Conservation (phyloP, 2,329 filamentous ascomycete genomes). For the Beauveria scarabaeidicola region DNA sequence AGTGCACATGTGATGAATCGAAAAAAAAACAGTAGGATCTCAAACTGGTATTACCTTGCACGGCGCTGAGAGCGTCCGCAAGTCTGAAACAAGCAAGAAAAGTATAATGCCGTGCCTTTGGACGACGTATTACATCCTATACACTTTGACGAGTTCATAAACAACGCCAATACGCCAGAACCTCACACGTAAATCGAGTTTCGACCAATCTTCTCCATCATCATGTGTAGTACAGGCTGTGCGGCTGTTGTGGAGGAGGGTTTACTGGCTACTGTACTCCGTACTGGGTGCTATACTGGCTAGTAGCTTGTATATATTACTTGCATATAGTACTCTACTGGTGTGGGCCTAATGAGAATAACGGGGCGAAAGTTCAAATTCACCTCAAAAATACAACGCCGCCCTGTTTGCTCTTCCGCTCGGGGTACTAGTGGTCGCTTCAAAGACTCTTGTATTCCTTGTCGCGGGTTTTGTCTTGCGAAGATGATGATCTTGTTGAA, state of each 20-base stretch:
- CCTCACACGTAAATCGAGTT: not conserved
- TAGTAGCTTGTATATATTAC: too few relatives aligned
- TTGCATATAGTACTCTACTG: too few relatives aligned
- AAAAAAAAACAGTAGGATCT: not conserved
- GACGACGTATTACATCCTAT: not conserved
- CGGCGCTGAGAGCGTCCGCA: not conserved
- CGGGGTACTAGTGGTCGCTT: not conserved
- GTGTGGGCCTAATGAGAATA: too few relatives aligned
- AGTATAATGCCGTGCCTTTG: not conserved
- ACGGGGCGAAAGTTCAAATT: too few relatives aligned
- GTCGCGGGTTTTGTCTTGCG: not conserved
- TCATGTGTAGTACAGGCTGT: not conserved
- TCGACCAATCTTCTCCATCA: not conserved
- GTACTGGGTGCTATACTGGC: too few relatives aligned
- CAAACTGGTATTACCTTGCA: too few relatives aligned
- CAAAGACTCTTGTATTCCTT: not conserved
- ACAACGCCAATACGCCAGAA: not conserved
- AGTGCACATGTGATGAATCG: not conserved
- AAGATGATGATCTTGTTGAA: not conserved
- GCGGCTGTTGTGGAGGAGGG: constrained; percentile 2
- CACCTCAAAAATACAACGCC: too few relatives aligned
- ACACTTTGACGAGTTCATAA: not conserved
- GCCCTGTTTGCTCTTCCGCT: too few relatives aligned
- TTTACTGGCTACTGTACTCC: too few relatives aligned
- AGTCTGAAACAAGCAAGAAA: not conserved